These are phyloP conservation scores for Stephania yunnanensis DNA, from an alignment of 164 flowering plant genomes.

Conservation along the genomic window DNA sequence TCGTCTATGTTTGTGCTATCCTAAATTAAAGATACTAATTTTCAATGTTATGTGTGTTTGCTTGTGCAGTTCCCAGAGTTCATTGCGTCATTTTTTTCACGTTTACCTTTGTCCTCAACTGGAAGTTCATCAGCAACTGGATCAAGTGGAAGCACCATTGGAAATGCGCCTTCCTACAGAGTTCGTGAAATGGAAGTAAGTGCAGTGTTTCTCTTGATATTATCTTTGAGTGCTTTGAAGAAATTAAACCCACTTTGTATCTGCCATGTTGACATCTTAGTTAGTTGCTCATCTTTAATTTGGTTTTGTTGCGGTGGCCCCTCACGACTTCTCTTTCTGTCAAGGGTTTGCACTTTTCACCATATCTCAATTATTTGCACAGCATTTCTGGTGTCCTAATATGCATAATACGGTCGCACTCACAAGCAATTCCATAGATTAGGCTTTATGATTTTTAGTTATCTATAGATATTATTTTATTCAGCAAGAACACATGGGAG, in stretches of 20 bases:
- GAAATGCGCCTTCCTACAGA: slow-evolving; percentile 37
- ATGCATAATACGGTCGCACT: neutral
- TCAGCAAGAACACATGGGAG: neutral
- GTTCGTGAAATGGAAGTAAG: slow-evolving; percentile 66
- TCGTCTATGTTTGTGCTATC: neutral
- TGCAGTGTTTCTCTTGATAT: slow-evolving; percentile 13
- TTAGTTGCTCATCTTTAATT: neutral
- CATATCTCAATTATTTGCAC: neutral
- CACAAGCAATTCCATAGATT: neutral
- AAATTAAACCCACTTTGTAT: neutral
- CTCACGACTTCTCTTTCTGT: neutral
- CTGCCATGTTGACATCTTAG: neutral
- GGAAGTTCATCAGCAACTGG: slow-evolving; percentile 44
- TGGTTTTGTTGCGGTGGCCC: neutral
- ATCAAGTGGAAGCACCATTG: slow-evolving; percentile 43
- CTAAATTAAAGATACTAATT: neutral
- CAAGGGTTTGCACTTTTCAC: neutral
- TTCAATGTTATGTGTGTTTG: slow-evolving; percentile 1
- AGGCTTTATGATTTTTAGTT: neutral
- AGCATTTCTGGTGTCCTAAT: neutral
- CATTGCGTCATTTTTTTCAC: slow-evolving; percentile 61
- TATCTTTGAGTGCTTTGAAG: neutral
- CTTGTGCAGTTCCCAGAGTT: slow-evolving; percentile 63
- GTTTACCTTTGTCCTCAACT: slow-evolving; percentile 51
- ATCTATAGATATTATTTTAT: neutral